Conservation (phyloP, 163 green algal species). For the Coccomyxa subellipsoidea region DNA sequence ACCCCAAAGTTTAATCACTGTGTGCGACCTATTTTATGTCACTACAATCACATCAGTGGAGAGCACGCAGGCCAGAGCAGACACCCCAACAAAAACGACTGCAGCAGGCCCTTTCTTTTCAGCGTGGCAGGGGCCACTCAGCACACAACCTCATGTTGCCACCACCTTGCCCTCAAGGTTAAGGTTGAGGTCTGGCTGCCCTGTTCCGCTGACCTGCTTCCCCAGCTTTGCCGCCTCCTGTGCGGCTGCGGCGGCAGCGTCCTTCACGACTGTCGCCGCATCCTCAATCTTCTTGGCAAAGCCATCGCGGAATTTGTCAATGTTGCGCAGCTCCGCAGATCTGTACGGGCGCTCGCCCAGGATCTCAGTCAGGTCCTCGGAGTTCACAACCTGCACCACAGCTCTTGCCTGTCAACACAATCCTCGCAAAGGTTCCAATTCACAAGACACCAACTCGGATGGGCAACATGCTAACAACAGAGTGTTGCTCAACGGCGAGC, state of each 20-base stretch:
- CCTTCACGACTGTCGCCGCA: not conserved
- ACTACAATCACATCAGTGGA: too few relatives aligned
- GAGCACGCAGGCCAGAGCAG: too few relatives aligned
- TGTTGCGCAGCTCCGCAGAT: slow-evolving; percentile 87
- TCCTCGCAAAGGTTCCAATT: too few relatives aligned
- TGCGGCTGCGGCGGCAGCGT: not conserved
- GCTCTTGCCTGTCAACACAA: slow-evolving; percentile 65
- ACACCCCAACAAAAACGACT: too few relatives aligned
- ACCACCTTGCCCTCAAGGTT: slow-evolving; percentile 2
- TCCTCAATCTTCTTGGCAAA: slow-evolving; percentile 37
- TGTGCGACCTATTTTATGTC: too few relatives aligned
- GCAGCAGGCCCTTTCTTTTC: too few relatives aligned
- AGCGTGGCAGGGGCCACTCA: too few relatives aligned
- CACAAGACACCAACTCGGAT: too few relatives aligned
- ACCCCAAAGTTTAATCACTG: too few relatives aligned
- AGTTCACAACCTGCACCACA: slow-evolving; percentile 47
- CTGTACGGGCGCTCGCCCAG: slow-evolving; percentile 85
- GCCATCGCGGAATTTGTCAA: slow-evolving; percentile 87
- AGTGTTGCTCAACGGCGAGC: too few relatives aligned
- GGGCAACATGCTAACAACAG: too few relatives aligned
- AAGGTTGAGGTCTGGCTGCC: not conserved
- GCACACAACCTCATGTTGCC: not conserved
- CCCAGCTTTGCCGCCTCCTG: not conserved
- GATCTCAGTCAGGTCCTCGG: slow-evolving; percentile 79
- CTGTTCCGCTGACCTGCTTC: not conserved